Evolutionary conservation across 495 filamentous ascomycete genomes (phyloP), one percentile per base, ranked within the genome.

Genomic region (Daldinia decipiens): DNA sequence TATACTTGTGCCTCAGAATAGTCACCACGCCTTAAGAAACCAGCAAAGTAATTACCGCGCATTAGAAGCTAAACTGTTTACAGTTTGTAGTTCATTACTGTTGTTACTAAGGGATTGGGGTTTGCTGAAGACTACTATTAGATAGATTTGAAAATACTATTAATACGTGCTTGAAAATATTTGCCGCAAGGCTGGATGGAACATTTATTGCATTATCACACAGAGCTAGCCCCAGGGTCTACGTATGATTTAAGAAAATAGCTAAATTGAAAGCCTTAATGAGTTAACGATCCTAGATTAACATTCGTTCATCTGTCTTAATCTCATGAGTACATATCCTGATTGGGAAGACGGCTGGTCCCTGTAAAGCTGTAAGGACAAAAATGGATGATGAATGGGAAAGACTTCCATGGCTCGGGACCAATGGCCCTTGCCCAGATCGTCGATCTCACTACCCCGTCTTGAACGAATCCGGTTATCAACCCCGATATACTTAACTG

Each of bases 401-500:
- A 66, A 54, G 51, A 60, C 52, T 73, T 59, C 65, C 70, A 73
- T 73, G 70, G 70, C 62, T 73, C 65, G 65, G 70, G 70, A 73
- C 47, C 70, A 73, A 69, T 73, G 43, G 38, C 51, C 70, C 70
- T 62, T 68, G 70, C 70, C 60, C 43, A 73, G 70, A 73, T 73
- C 70, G 70, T 69, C 70, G 70, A 73, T 73, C 70, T 62, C 62
- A 61, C 57, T 65, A 68, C 70, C 65, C 65, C 70, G 62, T 69
- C 70, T 64, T 55, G 60, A 65, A 65, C 70, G 51, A 62, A 72
- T 72, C 7, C 56, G 70, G 70, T 62, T 66, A 73, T 66, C 38
- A 66, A n/a, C 65, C 43, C 70, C 70, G 70, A 66, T 62, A 45
- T 52, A 43, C 26, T 73, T 73, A 62, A 62, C 65, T 65, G 52